phyloP scores from a whole-genome alignment of 192 early-diverging fungal species.

The Rhizoclosmatium sp. region DNA sequence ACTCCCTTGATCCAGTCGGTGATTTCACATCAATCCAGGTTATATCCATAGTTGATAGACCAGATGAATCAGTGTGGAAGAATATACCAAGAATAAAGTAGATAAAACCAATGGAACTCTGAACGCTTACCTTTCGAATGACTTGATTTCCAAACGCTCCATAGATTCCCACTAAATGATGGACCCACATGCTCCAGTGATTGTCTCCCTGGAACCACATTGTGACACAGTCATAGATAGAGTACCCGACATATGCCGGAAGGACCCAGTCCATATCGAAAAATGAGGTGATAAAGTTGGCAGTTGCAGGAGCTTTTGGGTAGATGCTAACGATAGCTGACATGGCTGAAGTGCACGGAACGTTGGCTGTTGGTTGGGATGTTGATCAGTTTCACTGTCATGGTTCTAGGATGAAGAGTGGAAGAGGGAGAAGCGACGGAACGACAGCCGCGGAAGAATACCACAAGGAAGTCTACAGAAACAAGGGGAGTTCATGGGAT shows the following conservation, averaged over 20 bases:
- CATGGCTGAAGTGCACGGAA: constrained; percentile 20
- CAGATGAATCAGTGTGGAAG: not conserved
- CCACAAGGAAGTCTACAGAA: too few relatives aligned
- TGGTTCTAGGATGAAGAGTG: too few relatives aligned
- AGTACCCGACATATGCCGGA: constrained; percentile 29
- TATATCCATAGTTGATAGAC: too few relatives aligned
- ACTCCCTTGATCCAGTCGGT: too few relatives aligned
- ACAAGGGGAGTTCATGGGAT: not conserved
- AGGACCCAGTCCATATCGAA: constrained; percentile 24
- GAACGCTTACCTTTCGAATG: constrained; percentile 8
- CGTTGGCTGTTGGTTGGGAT: not conserved
- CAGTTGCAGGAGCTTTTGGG: not conserved
- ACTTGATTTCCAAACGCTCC: constrained; percentile 16
- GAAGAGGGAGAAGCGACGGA: too few relatives aligned
- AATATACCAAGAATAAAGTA: not conserved
- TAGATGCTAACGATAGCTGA: constrained; percentile 7
- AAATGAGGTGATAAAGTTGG: not conserved
- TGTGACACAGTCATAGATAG: constrained; percentile 32
- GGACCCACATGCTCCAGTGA: constrained; percentile 40
- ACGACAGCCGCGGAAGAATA: not conserved
- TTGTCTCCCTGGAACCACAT: constrained; percentile 41
- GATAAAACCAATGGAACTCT: not conserved
- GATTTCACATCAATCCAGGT: too few relatives aligned
- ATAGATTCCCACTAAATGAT: constrained; percentile 33
- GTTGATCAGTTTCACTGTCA: not conserved